Base-by-base conservation (phyloP, 2,329 filamentous ascomycete genomes). In the Myotisia sp. region DNA sequence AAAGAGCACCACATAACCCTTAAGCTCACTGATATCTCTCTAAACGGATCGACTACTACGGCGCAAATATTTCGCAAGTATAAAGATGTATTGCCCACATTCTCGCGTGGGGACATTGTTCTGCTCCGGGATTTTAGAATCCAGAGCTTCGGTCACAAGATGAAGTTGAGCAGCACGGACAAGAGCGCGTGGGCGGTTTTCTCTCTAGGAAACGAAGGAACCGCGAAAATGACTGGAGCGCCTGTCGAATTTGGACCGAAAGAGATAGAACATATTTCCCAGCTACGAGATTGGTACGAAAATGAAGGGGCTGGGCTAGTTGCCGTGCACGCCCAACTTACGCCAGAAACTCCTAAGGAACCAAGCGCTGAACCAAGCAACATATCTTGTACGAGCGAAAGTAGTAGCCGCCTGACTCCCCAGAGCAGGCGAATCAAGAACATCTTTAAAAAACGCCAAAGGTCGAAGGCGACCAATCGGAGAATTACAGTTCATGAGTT, bases 131-230 rank as follows among this genome's bases (percentile, higher is more conserved):
- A 64, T 37, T 63, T 67, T 44, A 58, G 58, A 38, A 59, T 65
- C 6, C 52, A 57, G 26, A 60, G 49, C 37, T 47, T 54, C 31
- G 49, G 60, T 9, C 53, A 58, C 40, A 53, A 50, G 5, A 46
- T 61, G 33, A 54, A 55, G 38, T 50, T 67, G 2, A 42, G 60
- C 31, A 64, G 59, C 42, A 50, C 47, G 2, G 50, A 58, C 8
- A 51, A 51, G 10, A 65, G 62, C 37, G 54, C 62, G 7, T 67
- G 64, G 64, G 62, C 56, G 6, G 59, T 66, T 3, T 65, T 65
- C 42, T 18, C 34, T 10, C 29, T 37, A 29, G 43, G 43, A 24
- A 43, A 43, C 7, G 26, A 37, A n/a, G 45, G 47, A 7, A 45
- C 54, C 14, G 45, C 50, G 7, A 45, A 50, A 29, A 43, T 57